These are phyloP conservation scores for Leccinum cinnamomeum DNA, from an alignment of 1,284 basidiomycete species.

Conservation along the genomic window DNA sequence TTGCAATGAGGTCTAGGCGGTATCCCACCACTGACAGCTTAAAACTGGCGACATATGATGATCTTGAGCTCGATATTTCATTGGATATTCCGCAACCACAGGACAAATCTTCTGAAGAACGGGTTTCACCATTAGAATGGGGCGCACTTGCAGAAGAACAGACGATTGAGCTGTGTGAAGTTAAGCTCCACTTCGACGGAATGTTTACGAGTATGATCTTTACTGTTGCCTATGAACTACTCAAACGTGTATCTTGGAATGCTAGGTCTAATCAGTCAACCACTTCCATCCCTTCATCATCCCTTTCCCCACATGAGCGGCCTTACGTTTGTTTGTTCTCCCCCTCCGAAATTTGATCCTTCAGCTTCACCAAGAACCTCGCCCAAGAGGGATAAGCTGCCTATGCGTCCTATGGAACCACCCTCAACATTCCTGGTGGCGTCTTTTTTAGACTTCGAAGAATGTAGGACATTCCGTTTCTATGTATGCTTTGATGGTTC, in stretches of 20 bases:
- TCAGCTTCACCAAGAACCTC: constrained; percentile 31
- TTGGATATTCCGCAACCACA: constrained; percentile 38
- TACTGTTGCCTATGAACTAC: not conserved
- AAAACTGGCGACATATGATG: constrained; percentile 34
- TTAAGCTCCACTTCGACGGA: constrained; percentile 52
- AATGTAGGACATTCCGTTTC: constrained; percentile 47
- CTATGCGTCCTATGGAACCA: constrained; percentile 29
- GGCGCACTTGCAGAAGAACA: constrained; percentile 63
- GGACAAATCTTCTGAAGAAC: constrained; percentile 28
- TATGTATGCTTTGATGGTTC: not conserved
- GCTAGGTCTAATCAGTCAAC: constrained; percentile 43
- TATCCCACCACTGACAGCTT: constrained; percentile 40
- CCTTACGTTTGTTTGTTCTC: constrained; percentile 47
- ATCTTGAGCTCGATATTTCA: constrained; percentile 48
- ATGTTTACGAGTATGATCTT: constrained; percentile 40
- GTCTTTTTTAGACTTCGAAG: constrained; percentile 56
- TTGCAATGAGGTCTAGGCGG: constrained; percentile 61
- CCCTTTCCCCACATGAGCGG: constrained; percentile 41
- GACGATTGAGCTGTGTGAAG: constrained; percentile 60
- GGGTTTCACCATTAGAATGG: constrained; percentile 47
- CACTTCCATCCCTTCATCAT: constrained; percentile 44
- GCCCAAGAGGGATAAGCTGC: constrained; percentile 33
- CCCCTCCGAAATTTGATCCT: constrained; percentile 32
- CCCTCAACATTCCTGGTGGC: constrained; percentile 49
- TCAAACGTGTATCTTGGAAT: constrained; percentile 20